A percentile compares a stretch with the other conserved stretches of the same genome.
Evolutionary conservation across 1,139 yeast species (phyloP).

Genomic region (Debaryomyces psychrophilus): DNA sequence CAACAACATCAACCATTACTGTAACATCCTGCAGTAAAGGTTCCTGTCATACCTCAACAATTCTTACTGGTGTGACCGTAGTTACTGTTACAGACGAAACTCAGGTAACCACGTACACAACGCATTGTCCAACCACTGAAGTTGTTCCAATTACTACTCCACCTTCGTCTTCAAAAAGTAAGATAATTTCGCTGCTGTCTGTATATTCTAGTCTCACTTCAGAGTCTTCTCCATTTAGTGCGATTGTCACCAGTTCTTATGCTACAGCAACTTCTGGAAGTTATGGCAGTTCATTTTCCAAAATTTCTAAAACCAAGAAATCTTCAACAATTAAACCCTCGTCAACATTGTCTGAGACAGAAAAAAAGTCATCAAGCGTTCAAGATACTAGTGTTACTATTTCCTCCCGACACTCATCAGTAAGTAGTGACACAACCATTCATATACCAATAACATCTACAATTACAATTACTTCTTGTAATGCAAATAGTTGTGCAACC

Average conservation of each 20-base stretch:
- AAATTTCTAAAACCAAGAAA: background rate
- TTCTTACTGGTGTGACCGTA: constrained; percentile 27
- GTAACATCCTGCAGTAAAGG: constrained; percentile 19
- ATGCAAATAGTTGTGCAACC: constrained; percentile 16
- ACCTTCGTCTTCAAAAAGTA: background rate
- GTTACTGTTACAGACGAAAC: constrained; percentile 15
- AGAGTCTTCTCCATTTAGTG: background rate
- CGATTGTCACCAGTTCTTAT: background rate
- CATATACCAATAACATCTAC: constrained; percentile 14
- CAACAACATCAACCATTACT: constrained; percentile 15
- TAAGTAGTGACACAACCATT: background rate
- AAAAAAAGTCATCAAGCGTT: background rate
- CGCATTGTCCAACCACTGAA: constrained; percentile 29
- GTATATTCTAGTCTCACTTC: background rate
- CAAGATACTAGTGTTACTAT: background rate
- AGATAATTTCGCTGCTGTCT: background rate
- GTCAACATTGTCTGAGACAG: background rate
- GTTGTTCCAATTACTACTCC: constrained; percentile 4
- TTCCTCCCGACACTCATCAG: background rate
- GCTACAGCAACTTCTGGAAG: background rate
- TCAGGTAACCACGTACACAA: constrained; percentile 24
- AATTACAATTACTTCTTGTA: constrained; percentile 27
- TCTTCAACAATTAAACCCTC: background rate
- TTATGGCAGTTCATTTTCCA: background rate
- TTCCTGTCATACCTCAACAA: constrained; percentile 20